These are phyloP conservation scores for Candida tetrigidarum DNA, from an alignment of 1,139 yeast species.

Conservation along the genomic window DNA sequence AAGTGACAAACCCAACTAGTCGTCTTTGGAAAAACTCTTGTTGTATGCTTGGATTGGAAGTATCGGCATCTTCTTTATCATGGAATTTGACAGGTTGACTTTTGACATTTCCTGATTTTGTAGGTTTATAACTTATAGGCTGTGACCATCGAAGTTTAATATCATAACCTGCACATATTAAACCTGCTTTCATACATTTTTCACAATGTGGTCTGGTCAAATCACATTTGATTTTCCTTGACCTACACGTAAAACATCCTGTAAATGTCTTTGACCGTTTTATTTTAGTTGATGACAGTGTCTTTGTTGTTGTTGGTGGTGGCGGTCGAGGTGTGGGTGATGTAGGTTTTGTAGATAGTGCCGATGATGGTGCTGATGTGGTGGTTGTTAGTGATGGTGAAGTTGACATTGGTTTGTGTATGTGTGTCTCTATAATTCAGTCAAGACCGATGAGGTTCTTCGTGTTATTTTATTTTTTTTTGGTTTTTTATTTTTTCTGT, in stretches of 20 bases:
- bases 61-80: constrained; percentile 28
- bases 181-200: constrained; percentile 48
- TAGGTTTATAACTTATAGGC: constrained; percentile 51
- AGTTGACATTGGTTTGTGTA: neutral
- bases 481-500: neutral
- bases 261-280: constrained; percentile 47
- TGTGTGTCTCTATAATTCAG: constrained; percentile 1
- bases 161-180: constrained; percentile 81
- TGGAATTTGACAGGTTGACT: constrained; percentile 32
- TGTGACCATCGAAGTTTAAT: constrained; percentile 80
- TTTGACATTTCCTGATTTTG: constrained; percentile 28
- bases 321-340: neutral
- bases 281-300: neutral
- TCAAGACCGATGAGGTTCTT: neutral
- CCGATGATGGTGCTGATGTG: neutral
- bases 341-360: neutral
- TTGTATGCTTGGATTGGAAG: constrained; percentile 15
- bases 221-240: constrained; percentile 54
- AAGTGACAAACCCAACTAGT: constrained; percentile 74
- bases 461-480: neutral
- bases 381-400: neutral
- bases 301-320: neutral
- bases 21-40: constrained; percentile 67
- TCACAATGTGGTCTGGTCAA: constrained; percentile 46
- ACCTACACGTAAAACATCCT: constrained; percentile 57